phyloP scores from a whole-genome alignment of 1,284 basidiomycete genomes.

The Cryptococcus neoformans region DNA sequence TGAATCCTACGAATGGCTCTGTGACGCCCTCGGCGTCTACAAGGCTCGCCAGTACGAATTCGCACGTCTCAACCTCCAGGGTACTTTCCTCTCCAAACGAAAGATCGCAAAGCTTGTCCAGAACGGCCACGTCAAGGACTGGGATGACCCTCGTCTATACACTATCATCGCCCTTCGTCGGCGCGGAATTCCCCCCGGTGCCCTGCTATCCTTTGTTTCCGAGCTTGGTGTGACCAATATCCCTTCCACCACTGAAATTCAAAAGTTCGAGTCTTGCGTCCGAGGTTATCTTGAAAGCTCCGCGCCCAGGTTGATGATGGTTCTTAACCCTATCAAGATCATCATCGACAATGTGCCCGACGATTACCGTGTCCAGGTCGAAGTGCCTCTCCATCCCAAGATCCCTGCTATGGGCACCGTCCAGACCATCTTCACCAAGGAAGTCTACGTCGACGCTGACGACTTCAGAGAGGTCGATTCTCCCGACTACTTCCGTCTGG shows the following conservation, averaged over 20 bases:
- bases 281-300: constrained; percentile 86
- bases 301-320: constrained; percentile 89
- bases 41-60: constrained; percentile 99
- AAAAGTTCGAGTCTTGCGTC: constrained; percentile 86
- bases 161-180: constrained; percentile 93
- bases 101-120: constrained; percentile 90
- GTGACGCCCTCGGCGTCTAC: constrained; percentile 93
- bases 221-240: constrained; percentile 89
- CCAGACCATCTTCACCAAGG: constrained; percentile 81
- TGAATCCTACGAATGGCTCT: constrained; percentile 98
- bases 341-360: constrained; percentile 87
- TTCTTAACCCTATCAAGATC: constrained; percentile 85
- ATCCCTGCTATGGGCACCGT: constrained; percentile 81
- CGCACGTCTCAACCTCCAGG: constrained; percentile 88
- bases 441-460: constrained; percentile 88
- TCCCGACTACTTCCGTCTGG: constrained; percentile 95
- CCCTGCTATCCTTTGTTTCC: constrained; percentile 89
- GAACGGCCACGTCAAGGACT: constrained; percentile 78
- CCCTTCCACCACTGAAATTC: constrained; percentile 77
- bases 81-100: constrained; percentile 96
- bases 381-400: constrained; percentile 95
- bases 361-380: constrained; percentile 76
- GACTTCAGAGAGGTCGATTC: constrained; percentile 93
- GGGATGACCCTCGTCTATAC: constrained; percentile 99
- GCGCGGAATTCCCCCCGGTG: constrained; percentile 92